These are phyloP conservation scores for Telfairia occidentalis DNA, from an alignment of 331 rosid genomes.

Conservation along the genomic window DNA sequence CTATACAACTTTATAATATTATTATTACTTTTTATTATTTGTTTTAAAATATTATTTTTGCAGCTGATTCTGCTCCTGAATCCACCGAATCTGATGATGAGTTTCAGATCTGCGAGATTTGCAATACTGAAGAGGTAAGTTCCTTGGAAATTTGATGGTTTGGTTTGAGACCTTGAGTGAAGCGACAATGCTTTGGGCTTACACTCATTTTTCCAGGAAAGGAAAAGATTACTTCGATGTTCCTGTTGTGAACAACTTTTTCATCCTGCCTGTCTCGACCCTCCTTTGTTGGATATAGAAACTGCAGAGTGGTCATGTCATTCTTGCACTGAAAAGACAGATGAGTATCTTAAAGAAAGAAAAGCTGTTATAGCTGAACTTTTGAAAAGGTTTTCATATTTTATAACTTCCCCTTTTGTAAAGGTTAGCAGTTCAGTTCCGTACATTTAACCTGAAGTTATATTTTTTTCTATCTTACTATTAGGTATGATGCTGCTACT, in stretches of 20 bases:
- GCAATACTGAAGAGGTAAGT: constrained; percentile 52
- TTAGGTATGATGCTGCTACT: constrained; percentile 57
- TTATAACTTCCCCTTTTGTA: constrained; percentile 5
- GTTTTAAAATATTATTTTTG: constrained; percentile 22
- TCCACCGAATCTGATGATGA: constrained; percentile 75
- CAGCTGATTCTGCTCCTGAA: constrained; percentile 68
- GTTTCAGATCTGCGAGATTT: constrained; percentile 68
- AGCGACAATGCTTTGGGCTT: constrained; percentile 1
- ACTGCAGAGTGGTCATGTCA: constrained; percentile 61
- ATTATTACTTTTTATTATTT: background rate
- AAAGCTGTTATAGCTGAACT: constrained; percentile 47
- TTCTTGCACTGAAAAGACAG: constrained; percentile 58
- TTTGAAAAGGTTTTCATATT: constrained; percentile 41
- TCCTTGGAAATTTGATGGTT: constrained; percentile 11
- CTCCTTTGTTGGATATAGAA: constrained; percentile 41
- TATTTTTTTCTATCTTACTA: constrained; percentile 1
- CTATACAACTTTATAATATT: background rate
- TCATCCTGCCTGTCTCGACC: constrained; percentile 57
- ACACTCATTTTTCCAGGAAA: constrained; percentile 42
- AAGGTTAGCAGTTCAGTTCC: background rate
- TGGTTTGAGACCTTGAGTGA: constrained; percentile 9
- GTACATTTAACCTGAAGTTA: background rate
- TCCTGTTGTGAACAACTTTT: constrained; percentile 59
- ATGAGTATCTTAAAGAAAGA: constrained; percentile 49
- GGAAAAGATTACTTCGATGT: constrained; percentile 64